phyloP scores from a whole-genome alignment of 192 early-diverging fungal genomes.

The Coemansia asiatica region DNA sequence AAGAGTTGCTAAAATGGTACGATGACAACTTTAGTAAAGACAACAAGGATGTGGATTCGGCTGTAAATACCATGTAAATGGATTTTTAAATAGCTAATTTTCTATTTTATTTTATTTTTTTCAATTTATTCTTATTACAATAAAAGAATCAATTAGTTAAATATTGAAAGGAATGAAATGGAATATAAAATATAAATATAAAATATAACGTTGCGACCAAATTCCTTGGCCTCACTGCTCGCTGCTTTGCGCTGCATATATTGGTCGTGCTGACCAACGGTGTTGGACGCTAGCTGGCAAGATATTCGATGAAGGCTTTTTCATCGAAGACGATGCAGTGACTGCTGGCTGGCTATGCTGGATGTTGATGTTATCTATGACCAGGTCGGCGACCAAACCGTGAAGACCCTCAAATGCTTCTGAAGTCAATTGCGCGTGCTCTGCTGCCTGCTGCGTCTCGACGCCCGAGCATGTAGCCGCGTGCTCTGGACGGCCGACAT shows the following conservation, averaged over 20 bases:
- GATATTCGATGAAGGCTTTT: slow-evolving; percentile 24
- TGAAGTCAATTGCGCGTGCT: slow-evolving; percentile 60
- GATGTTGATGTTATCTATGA: slow-evolving; percentile 30
- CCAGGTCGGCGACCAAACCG: slow-evolving; percentile 46
- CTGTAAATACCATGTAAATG: not conserved
- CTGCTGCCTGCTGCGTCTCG: slow-evolving; percentile 64
- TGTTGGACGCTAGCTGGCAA: slow-evolving; percentile 39
- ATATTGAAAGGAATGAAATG: not conserved
- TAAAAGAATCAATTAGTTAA: too few relatives aligned
- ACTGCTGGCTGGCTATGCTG: slow-evolving; percentile 17
- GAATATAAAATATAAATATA: not conserved
- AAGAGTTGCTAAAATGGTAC: slow-evolving; percentile 53
- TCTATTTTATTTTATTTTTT: not conserved
- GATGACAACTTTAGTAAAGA: slow-evolving; percentile 34
- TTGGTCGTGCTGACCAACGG: slow-evolving; percentile 36
- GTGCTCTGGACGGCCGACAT: slow-evolving; percentile 71
- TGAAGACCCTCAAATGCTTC: slow-evolving; percentile 57
- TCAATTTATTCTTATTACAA: too few relatives aligned
- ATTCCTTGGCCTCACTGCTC: slow-evolving; percentile 38
- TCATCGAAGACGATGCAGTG: slow-evolving; percentile 9
- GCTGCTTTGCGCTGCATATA: slow-evolving; percentile 49
- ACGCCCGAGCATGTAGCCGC: slow-evolving; percentile 82
- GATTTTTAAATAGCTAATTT: not conserved
- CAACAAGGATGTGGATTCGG: not conserved
- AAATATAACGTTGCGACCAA: not conserved